Percentiles rank a stretch among this genome's conserved stretches.
phyloP scores from a whole-genome alignment of 169 alveolate genomes.

The Plasmodium gallinaceum region DNA sequence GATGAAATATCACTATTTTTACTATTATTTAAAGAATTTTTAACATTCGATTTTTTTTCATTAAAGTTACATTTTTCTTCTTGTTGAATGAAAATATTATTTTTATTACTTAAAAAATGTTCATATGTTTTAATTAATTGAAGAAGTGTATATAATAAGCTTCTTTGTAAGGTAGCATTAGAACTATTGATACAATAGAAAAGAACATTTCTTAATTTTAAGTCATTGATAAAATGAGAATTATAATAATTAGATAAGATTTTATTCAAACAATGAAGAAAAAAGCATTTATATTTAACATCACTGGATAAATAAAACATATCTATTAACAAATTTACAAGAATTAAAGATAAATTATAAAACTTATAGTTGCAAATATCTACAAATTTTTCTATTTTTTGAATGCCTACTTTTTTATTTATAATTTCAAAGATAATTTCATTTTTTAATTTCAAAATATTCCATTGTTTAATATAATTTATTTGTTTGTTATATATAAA shows the following conservation, averaged over 20 bases:
- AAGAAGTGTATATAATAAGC: conserved; percentile 56
- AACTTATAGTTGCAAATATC: conserved; percentile 41
- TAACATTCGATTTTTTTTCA: background rate
- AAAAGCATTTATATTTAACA: conserved; percentile 60
- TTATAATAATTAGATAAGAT: conserved; percentile 61
- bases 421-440: conserved; percentile 64
- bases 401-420: conserved; percentile 22
- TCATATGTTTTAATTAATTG: conserved; percentile 76
- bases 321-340: conserved; percentile 40
- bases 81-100: conserved; percentile 19
- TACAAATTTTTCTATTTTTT: conserved; percentile 33
- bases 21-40: background rate
- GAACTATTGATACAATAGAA: conserved; percentile 31
- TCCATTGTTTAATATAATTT: conserved; percentile 71
- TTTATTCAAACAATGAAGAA: conserved; percentile 61
- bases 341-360: conserved; percentile 25
- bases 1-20: too few species aligned
- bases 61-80: background rate
- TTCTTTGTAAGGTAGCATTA: conserved; percentile 57
- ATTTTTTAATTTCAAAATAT: conserved; percentile 58
- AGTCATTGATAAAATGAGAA: conserved; percentile 70
- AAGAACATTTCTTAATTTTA: conserved; percentile 57
- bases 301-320: conserved; percentile 53
- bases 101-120: conserved; percentile 30
- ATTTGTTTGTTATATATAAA: conserved; percentile 41